These are phyloP conservation scores for Adansonia gregorii DNA, from an alignment of 441 rosid genomes.

Conservation along the genomic window DNA sequence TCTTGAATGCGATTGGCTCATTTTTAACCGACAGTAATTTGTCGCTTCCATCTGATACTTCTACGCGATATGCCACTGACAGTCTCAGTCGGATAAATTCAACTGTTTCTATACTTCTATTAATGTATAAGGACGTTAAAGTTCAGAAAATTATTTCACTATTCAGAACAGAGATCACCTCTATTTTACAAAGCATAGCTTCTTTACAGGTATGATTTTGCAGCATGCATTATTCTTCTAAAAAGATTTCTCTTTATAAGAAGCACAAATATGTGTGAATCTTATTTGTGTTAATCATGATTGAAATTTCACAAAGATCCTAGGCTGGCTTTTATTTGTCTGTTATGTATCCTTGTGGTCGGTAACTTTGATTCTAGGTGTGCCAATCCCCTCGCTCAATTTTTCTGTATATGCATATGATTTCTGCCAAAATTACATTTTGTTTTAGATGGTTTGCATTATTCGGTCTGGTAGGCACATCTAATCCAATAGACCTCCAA, in stretches of 20 bases:
- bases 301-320: neutral
- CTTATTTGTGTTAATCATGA: neutral
- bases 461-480: neutral
- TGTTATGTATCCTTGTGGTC: neutral
- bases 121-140: slow-evolving; percentile 59
- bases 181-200: slow-evolving; percentile 46
- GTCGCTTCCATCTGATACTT: slow-evolving; percentile 33
- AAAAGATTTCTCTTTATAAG: neutral
- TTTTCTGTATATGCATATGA: neutral
- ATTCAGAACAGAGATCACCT: slow-evolving; percentile 51
- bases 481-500: neutral
- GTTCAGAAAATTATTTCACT: slow-evolving; percentile 44
- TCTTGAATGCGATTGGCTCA: slow-evolving; percentile 48
- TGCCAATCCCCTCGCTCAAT: neutral
- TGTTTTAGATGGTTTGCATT: neutral
- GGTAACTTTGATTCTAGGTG: neutral
- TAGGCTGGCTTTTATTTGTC: neutral
- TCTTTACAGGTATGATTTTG: slow-evolving; percentile 57
- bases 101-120: slow-evolving; percentile 53
- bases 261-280: neutral
- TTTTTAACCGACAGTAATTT: slow-evolving; percentile 43
- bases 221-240: neutral
- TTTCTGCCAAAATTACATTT: neutral
- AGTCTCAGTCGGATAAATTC: slow-evolving; percentile 45
- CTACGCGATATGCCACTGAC: slow-evolving; percentile 31